These are phyloP conservation scores for Didymella glomerata DNA, from an alignment of 2,329 filamentous ascomycete genomes.

Conservation along the genomic window DNA sequence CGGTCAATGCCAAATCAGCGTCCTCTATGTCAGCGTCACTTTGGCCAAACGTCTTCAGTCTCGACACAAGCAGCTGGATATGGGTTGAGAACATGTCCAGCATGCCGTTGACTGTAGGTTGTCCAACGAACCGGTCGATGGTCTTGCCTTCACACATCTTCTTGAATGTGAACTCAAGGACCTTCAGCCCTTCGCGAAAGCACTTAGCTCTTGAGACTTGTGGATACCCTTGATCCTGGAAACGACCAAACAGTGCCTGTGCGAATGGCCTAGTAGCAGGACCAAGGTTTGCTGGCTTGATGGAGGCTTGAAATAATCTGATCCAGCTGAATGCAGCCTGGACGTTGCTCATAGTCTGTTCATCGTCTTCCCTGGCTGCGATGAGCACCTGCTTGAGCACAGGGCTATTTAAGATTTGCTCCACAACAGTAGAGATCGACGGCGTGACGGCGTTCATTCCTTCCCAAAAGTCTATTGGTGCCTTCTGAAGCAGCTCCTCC, in stretches of 20 bases:
- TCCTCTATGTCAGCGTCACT: constrained; percentile 41
- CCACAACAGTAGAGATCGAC: constrained; percentile 80
- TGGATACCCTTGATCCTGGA: constrained; percentile 65
- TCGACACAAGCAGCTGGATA: constrained; percentile 52
- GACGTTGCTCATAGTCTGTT: constrained; percentile 66
- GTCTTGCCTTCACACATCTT: constrained; percentile 47
- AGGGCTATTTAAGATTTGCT: constrained; percentile 80
- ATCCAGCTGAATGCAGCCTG: constrained; percentile 78
- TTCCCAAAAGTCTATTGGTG: constrained; percentile 85
- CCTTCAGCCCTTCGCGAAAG: constrained; percentile 64
- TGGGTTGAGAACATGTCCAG: constrained; percentile 72
- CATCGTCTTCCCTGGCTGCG: constrained; percentile 51
- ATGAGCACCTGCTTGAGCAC: constrained; percentile 69
- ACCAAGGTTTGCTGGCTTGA: constrained; percentile 77
- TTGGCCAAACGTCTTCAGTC: constrained; percentile 41
- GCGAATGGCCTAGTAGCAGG: constrained; percentile 83
- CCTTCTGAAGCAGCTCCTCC: constrained; percentile 74
- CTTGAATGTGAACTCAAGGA: constrained; percentile 47
- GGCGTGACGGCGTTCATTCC: constrained; percentile 83
- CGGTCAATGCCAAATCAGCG: constrained; percentile 64
- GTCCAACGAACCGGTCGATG: constrained; percentile 49
- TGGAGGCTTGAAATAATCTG: constrained; percentile 76
- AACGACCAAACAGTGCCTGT: constrained; percentile 74
- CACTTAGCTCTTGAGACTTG: constrained; percentile 68
- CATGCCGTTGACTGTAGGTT: constrained; percentile 61